Evolutionary conservation across 805 yeast genomes (phyloP).

Genomic region (Saccharomycopsis javanensis): DNA sequence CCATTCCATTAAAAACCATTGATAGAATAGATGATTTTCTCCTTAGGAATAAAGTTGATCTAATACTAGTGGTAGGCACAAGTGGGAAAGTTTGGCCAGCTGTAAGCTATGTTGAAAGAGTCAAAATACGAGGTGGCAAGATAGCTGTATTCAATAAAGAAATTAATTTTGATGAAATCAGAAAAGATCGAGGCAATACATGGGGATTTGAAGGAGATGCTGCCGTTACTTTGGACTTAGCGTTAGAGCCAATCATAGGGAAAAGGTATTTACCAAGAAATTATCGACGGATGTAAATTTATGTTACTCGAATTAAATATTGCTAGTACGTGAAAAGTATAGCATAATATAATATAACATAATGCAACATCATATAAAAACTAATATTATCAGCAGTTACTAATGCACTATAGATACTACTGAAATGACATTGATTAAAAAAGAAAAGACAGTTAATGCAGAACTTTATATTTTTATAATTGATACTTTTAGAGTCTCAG

Average conservation of each 20-base stretch:
- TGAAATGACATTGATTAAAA: too few species aligned
- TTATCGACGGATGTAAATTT: slow-evolving; percentile 1
- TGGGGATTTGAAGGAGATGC: slow-evolving; percentile 84
- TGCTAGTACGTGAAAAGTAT: too few species aligned
- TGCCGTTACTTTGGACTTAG: slow-evolving; percentile 55
- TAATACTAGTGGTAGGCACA: slow-evolving; percentile 77
- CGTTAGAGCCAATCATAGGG: slow-evolving; percentile 45
- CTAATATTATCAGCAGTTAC: too few species aligned
- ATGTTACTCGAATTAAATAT: too few species aligned
- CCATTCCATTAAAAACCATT: slow-evolving; percentile 54
- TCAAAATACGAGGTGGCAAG: slow-evolving; percentile 61
- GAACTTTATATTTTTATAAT: too few species aligned
- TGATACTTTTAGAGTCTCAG: too few species aligned
- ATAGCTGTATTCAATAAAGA: slow-evolving; percentile 80
- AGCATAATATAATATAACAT: too few species aligned
- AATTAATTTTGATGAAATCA: slow-evolving; percentile 33
- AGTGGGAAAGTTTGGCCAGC: slow-evolving; percentile 88
- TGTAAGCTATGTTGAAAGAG: slow-evolving; percentile 78
- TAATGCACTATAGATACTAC: too few species aligned
- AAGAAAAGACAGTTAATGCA: too few species aligned
- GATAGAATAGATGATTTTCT: slow-evolving; percentile 65
- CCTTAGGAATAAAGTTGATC: slow-evolving; percentile 43
- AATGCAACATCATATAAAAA: too few species aligned
- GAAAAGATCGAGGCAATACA: slow-evolving; percentile 32
- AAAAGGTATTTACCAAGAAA: slow-evolving; percentile 20